phyloP scores from a whole-genome alignment of 148 eudicot species.

The Vaccinium corymbosum region DNA sequence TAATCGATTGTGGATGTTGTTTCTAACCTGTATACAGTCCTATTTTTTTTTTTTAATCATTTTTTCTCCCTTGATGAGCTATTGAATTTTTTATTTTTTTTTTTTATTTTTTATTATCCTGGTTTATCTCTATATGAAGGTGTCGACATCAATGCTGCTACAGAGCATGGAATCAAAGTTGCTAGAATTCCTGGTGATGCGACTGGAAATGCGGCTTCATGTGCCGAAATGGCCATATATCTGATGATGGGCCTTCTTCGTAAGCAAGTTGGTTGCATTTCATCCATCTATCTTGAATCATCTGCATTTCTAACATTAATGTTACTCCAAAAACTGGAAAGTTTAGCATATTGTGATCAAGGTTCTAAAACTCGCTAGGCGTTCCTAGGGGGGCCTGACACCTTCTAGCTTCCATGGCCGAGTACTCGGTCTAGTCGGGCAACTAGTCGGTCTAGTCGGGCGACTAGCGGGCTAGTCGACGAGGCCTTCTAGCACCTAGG shows the following conservation, averaged over 20 bases:
- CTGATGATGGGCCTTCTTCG: conserved; percentile 89
- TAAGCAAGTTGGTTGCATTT: conserved; percentile 56
- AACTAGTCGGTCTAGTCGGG: too few species aligned
- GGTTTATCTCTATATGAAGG: conserved; percentile 39
- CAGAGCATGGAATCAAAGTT: conserved; percentile 75
- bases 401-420: too few species aligned
- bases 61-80: background rate
- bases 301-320: background rate
- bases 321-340: background rate
- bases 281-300: conserved; percentile 2
- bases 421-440: too few species aligned
- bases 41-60: background rate
- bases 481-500: too few species aligned
- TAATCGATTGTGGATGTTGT: background rate
- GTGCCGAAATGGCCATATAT: conserved; percentile 98
- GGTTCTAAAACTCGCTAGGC: too few species aligned
- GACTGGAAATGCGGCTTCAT: conserved; percentile 89
- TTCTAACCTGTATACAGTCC: background rate
- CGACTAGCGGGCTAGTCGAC: too few species aligned
- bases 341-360: background rate
- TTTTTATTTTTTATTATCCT: background rate
- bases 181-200: conserved; percentile 67
- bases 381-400: too few species aligned
- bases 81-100: background rate
- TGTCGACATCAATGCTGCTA: conserved; percentile 76